Base-by-base conservation (phyloP, 163 green algal species). In the Smithsoniella earleae region DNA sequence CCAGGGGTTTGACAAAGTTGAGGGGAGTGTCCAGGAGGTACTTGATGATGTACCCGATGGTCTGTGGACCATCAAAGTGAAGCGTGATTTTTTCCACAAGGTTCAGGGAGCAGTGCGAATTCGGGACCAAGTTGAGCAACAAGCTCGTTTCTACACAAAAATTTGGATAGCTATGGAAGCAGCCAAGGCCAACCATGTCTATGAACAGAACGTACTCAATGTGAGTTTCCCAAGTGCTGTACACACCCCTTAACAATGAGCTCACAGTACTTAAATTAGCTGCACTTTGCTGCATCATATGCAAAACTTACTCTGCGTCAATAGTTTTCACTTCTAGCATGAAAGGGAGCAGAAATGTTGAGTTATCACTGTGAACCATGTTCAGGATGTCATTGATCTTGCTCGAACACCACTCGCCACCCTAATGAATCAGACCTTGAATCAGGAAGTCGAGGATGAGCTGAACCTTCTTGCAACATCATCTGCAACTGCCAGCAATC, bases 1-100 rank as follows among this genome's bases (percentile, higher is more conserved):
- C 75, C 76, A 84, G 62, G 78, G 55, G 5, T 89, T 89, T 75
- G 79, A 83, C 27, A 36, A 66, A 2, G 76, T 85, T 22, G 66
- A 78, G n/a, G 82, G 80, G 30, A 64, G 49, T 10, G 55, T 82
- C 3, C 66, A 78, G 27, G 54, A 77, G 33, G 46, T 73, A 31
- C 74, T 89, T 28, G 64, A 77, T 18, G 88, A 93, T 74, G 74
- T 84, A 16, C 85, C 86, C n/a, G 86, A 91, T 49, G 87, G 87
- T 0, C 31, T 86, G 13, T 93, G 87, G 87, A 78, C 75, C 16
- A 74, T 92, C 10, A 46, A 72, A n/a, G 55, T 81, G 25, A 81
- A 81, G 77, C 73, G 77, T 1, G 80, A 84, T 66, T 75, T 80
- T 25, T 84, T 84, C 73, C 69, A 80, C 74, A 84, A 84, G 55